Evolutionary conservation across 345 rosid genomes (phyloP).

Genomic region (Leavenworthia alabamica): DNA sequence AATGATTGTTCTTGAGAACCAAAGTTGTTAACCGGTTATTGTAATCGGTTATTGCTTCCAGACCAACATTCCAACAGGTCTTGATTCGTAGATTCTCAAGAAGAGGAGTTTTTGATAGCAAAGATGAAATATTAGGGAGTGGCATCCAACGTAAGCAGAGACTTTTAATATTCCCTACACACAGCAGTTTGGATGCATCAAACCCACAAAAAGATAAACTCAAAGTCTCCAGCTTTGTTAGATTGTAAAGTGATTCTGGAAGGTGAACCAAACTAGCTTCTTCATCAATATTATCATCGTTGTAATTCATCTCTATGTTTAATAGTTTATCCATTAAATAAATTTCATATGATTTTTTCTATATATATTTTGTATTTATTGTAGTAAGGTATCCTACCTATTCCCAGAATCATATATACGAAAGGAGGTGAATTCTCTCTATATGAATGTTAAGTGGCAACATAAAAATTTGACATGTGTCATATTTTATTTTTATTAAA

Average conservation of each 20-base stretch:
- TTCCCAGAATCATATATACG: too few relatives aligned
- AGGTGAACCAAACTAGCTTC: not conserved
- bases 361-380: too few relatives aligned
- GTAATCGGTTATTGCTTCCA: not conserved
- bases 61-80: conserved; percentile 35
- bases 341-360: too few relatives aligned
- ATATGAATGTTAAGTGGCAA: too few relatives aligned
- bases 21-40: conserved; percentile 15
- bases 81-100: conserved; percentile 32
- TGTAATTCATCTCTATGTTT: too few relatives aligned
- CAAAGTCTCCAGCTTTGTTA: conserved; percentile 17
- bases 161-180: conserved; percentile 9
- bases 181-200: not conserved
- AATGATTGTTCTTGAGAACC: conserved; percentile 31
- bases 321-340: too few relatives aligned
- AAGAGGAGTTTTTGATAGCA: conserved; percentile 19
- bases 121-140: not conserved
- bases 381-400: too few relatives aligned
- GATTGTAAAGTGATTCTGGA: conserved; percentile 18
- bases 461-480: too few relatives aligned
- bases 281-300: not conserved
- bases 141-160: conserved; percentile 33
- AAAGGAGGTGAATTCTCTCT: too few relatives aligned
- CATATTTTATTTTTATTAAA: too few relatives aligned
- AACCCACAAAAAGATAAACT: conserved; percentile 30